These are phyloP conservation scores for Venustampulla echinocandica DNA, from an alignment of 495 filamentous ascomycete species.

Conservation along the genomic window DNA sequence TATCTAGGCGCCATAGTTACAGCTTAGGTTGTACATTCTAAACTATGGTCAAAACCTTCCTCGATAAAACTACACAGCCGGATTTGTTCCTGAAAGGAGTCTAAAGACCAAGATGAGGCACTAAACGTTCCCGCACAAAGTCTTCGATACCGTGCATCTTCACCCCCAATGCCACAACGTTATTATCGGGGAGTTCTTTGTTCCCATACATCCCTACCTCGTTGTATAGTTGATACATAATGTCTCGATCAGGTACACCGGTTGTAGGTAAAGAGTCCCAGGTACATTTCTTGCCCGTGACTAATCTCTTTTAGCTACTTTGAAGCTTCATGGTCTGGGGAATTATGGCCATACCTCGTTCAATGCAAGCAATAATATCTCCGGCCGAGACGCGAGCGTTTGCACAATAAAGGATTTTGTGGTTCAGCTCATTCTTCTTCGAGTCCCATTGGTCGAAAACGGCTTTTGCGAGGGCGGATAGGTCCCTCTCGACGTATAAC, in stretches of 20 bases:
- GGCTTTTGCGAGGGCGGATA: slow-evolving; percentile 1
- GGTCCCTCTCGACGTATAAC: slow-evolving; percentile 8
- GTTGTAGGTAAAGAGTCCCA: slow-evolving; percentile 5
- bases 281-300: slow-evolving; percentile 2
- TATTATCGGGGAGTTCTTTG: slow-evolving; percentile 2
- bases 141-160: slow-evolving; percentile 5
- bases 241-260: slow-evolving; percentile 7
- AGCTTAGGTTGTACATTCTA: background rate
- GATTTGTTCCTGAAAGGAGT: background rate
- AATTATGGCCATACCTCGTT: slow-evolving; percentile 1
- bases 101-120: slow-evolving; percentile 3
- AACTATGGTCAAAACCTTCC: background rate
- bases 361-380: background rate
- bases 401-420: slow-evolving; percentile 5
- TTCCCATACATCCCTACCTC: slow-evolving; percentile 2
- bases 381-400: background rate
- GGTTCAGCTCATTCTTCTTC: slow-evolving; percentile 1
- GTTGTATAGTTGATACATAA: slow-evolving; percentile 11
- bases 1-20: background rate
- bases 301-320: background rate
- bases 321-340: background rate
- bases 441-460: slow-evolving; percentile 9
- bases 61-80: background rate
- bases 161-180: slow-evolving; percentile 1
- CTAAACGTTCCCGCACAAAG: slow-evolving; percentile 4